Conservation (phyloP, 139 green algal species). For the Coelastrella sp. region DNA sequence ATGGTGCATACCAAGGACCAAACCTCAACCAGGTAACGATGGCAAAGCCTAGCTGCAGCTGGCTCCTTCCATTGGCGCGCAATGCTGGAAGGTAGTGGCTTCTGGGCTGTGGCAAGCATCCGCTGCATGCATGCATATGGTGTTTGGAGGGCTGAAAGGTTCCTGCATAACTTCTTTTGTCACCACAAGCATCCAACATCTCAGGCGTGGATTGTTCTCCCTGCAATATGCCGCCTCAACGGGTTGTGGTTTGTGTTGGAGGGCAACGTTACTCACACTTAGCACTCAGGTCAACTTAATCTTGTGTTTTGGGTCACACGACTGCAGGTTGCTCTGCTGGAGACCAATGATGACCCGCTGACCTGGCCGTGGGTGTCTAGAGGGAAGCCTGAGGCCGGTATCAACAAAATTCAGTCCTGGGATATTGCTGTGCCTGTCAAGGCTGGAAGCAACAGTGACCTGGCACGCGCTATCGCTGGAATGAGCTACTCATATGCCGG, state of each 20-base stretch:
- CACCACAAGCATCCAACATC: too few relatives aligned
- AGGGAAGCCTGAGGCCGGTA: not conserved
- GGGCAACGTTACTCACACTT: not conserved
- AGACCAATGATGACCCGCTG: not conserved
- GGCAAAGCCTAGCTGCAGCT: not conserved
- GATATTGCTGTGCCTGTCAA: not conserved
- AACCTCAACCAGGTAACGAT: slow-evolving; percentile 3
- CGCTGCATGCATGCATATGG: too few relatives aligned
- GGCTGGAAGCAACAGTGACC: not conserved
- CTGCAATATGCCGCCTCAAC: too few relatives aligned
- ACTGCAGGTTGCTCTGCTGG: slow-evolving; percentile 35
- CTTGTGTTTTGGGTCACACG: not conserved
- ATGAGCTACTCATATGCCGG: slow-evolving; percentile 22
- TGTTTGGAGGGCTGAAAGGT: too few relatives aligned
- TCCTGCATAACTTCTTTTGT: too few relatives aligned
- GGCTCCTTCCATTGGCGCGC: not conserved
- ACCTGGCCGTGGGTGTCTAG: slow-evolving; percentile 43
- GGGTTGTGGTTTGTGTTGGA: not conserved
- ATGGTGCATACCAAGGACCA: slow-evolving; percentile 28
- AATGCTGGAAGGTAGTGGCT: not conserved
- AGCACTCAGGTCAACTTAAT: not conserved
- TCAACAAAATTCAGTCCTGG: slow-evolving; percentile 5
- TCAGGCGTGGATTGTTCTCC: too few relatives aligned
- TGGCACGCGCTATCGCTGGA: slow-evolving; percentile 7
- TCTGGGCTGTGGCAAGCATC: too few relatives aligned